Evolutionary conservation across 352 stramenopile species (phyloP).

Genomic region (Phytophthora pseudosyringae): DNA sequence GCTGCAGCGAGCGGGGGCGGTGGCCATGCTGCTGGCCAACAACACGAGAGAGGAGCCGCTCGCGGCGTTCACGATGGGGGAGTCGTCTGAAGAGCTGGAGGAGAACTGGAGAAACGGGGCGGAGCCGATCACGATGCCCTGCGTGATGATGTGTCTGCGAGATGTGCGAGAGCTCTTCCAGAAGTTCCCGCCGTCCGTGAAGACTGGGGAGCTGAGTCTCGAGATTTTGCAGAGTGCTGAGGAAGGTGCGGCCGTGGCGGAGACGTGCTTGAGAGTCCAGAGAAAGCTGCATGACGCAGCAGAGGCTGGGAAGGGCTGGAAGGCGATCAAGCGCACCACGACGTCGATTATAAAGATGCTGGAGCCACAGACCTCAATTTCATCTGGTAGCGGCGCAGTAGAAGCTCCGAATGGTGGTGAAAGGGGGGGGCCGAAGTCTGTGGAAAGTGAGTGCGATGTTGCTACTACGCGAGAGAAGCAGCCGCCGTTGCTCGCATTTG

Average conservation of each 20-base stretch:
- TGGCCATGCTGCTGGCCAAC: slow-evolving; percentile 60
- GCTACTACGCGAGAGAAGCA: slow-evolving; percentile 1
- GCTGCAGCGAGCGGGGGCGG: slow-evolving; percentile 58
- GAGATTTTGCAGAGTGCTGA: slow-evolving; percentile 46
- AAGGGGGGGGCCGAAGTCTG: neutral
- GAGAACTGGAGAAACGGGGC: slow-evolving; percentile 13
- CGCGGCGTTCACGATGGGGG: slow-evolving; percentile 66
- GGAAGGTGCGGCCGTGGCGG: slow-evolving; percentile 26
- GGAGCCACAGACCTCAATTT: slow-evolving; percentile 28
- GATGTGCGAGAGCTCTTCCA: slow-evolving; percentile 70
- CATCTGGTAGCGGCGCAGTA: neutral
- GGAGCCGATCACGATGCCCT: slow-evolving; percentile 51
- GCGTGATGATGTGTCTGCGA: slow-evolving; percentile 72
- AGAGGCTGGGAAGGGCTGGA: slow-evolving; percentile 31
- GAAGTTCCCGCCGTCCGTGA: slow-evolving; percentile 59
- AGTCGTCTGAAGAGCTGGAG: slow-evolving; percentile 26
- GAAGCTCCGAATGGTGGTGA: neutral
- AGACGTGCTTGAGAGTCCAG: slow-evolving; percentile 41
- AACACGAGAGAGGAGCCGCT: slow-evolving; percentile 65
- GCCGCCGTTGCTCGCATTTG: slow-evolving; percentile 66
- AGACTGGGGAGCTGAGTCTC: slow-evolving; percentile 45
- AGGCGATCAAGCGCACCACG: slow-evolving; percentile 53
- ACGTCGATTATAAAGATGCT: slow-evolving; percentile 65
- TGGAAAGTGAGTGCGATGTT: neutral
- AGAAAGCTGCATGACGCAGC: slow-evolving; percentile 26